Evolutionary conservation across 23 red algal species (phyloP).

Genomic region (Gracilaria gracilis): DNA sequence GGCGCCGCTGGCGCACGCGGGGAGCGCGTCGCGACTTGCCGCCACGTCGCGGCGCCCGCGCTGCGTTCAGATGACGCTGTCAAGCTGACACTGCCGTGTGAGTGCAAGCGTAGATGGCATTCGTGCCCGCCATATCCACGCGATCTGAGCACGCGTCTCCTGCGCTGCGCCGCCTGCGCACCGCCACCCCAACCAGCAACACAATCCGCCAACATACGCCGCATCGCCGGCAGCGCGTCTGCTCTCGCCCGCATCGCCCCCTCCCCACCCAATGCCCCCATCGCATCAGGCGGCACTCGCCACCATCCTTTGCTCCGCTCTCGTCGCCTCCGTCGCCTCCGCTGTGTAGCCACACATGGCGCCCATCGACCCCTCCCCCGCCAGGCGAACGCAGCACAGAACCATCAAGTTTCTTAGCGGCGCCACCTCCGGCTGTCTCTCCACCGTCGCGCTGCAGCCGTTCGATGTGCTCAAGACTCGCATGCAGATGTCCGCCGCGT

Average conservation of each 20-base stretch:
- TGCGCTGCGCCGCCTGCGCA: too few relatives aligned
- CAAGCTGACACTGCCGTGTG: too few relatives aligned
- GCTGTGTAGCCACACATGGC: constrained; percentile 31
- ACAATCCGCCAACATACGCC: not conserved
- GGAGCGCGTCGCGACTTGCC: too few relatives aligned
- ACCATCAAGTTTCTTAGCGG: constrained; percentile 73
- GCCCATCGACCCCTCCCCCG: constrained; percentile 13
- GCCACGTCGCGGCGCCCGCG: too few relatives aligned
- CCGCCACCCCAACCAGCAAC: not conserved
- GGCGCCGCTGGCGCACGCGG: too few relatives aligned
- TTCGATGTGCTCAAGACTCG: constrained; percentile 98
- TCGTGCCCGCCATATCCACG: too few relatives aligned
- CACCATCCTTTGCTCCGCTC: not conserved
- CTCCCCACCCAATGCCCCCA: constrained; percentile 35
- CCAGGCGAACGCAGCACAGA: constrained; percentile 37
- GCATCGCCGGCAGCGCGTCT: not conserved
- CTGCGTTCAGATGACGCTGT: not conserved
- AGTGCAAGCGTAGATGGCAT: too few relatives aligned
- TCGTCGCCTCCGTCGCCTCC: not conserved
- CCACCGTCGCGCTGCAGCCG: constrained; percentile 92
- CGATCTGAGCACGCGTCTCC: too few relatives aligned
- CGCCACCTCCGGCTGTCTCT: constrained; percentile 79
- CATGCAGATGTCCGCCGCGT: constrained; percentile 89
- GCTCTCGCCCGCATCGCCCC: not conserved
- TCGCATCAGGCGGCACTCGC: constrained; percentile 20